phyloP scores from a whole-genome alignment of 2,329 filamentous ascomycete genomes.

The Venturia carpophila region DNA sequence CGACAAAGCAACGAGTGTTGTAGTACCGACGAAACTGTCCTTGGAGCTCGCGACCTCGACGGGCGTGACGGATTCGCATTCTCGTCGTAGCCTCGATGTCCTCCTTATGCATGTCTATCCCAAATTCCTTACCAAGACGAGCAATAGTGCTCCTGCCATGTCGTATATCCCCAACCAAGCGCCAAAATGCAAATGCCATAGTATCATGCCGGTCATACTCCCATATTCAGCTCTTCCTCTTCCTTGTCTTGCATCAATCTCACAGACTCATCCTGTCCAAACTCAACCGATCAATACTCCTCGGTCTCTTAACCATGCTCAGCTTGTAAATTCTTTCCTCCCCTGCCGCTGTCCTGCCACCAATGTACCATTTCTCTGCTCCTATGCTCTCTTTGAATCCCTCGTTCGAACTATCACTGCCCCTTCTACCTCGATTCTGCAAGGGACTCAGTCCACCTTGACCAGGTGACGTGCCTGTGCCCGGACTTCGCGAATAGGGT shows the following conservation, averaged over 20 bases:
- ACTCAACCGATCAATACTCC: conserved; percentile 67
- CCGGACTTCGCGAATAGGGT: conserved; percentile 29
- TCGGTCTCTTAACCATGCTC: conserved; percentile 63
- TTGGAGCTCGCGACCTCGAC: neutral
- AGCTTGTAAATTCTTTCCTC: conserved; percentile 77
- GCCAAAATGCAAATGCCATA: conserved; percentile 9
- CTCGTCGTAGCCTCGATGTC: neutral
- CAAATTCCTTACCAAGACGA: neutral
- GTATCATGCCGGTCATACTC: neutral
- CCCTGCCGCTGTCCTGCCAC: conserved; percentile 65
- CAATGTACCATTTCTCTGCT: conserved; percentile 75
- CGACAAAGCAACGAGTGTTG: neutral
- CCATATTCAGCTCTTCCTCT: neutral
- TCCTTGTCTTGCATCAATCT: neutral
- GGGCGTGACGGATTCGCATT: neutral
- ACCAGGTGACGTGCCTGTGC: conserved; percentile 23
- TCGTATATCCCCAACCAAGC: neutral
- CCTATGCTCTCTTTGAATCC: conserved; percentile 66
- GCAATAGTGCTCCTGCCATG: neutral
- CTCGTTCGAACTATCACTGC: conserved; percentile 67
- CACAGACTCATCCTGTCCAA: conserved; percentile 68
- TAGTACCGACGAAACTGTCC: neutral
- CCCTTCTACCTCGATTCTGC: conserved; percentile 43
- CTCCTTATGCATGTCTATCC: neutral
- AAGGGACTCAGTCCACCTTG: conserved; percentile 18